A percentile compares a stretch with the other conserved stretches of the same genome.
These are phyloP conservation scores for Dalechampia spathulata DNA, from an alignment of 441 rosid species.

Conservation along the genomic window DNA sequence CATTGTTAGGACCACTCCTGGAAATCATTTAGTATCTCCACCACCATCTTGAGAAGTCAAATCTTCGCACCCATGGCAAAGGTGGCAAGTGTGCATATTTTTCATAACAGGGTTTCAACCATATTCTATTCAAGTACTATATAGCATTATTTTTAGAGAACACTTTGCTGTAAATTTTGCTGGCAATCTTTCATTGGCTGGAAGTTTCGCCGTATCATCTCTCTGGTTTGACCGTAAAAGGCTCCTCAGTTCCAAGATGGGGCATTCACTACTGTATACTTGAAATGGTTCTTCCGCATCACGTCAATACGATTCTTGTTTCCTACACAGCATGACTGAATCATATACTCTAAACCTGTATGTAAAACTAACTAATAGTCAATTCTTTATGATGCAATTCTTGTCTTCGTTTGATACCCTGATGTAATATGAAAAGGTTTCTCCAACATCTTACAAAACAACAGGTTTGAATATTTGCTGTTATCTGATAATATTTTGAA, in stretches of 20 bases:
- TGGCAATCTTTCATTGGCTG: conserved; percentile 4
- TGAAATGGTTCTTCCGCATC: conserved; percentile 11
- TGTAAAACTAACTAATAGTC: conserved; percentile 5
- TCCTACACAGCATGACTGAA: conserved; percentile 2
- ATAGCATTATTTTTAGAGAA: conserved; percentile 1
- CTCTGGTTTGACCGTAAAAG: conserved; percentile 12
- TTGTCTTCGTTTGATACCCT: not conserved
- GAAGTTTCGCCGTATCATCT: conserved; percentile 12
- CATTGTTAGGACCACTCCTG: conserved; percentile 39
- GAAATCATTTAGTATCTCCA: conserved; percentile 36
- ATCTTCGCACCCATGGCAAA: conserved; percentile 8
- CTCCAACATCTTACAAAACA: not conserved
- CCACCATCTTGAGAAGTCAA: conserved; percentile 35
- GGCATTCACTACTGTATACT: conserved; percentile 8
- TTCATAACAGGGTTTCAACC: conserved; percentile 17
- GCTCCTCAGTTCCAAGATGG: conserved; percentile 10
- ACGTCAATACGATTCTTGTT: conserved; percentile 17
- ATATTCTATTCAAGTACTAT: conserved; percentile 2
- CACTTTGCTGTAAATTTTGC: conserved; percentile 17
- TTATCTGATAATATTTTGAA: not conserved
- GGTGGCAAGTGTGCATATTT: conserved; percentile 16
- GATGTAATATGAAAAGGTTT: not conserved
- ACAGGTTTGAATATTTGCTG: conserved; percentile 8
- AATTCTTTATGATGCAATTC: conserved; percentile 10
- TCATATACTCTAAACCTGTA: conserved; percentile 9